phyloP scores from a whole-genome alignment of 306 rosid species.

The Ormosia semicastrata region DNA sequence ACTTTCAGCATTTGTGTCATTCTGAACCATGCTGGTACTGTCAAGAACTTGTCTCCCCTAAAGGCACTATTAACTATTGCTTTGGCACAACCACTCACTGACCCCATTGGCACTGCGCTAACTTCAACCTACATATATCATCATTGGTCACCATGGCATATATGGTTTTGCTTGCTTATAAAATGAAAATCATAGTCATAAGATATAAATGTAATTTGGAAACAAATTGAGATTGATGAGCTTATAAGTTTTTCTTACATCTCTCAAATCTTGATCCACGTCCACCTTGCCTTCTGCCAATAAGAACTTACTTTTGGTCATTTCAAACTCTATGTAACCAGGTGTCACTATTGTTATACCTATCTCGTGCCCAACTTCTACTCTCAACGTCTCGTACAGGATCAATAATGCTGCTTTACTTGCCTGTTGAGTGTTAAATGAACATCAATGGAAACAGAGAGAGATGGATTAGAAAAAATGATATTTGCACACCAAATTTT shows the following conservation, averaged over 20 bases:
- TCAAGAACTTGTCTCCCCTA: constrained; percentile 30
- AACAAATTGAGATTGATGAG: no score
- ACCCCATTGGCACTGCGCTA: constrained; percentile 31
- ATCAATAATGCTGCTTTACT: constrained; percentile 59
- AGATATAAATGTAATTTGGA: no score
- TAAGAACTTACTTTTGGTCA: constrained; percentile 55
- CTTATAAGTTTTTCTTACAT: constrained; percentile 36
- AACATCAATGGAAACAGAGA: no score
- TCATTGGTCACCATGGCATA: no score
- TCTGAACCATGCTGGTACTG: constrained; percentile 25
- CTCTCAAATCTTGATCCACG: constrained; percentile 54
- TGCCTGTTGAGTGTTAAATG: constrained; percentile 34
- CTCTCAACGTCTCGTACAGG: constrained; percentile 59
- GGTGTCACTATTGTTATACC: constrained; percentile 65
- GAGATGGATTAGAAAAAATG: no score
- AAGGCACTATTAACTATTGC: constrained; percentile 21
- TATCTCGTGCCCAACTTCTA: constrained; percentile 53
- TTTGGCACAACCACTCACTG: constrained; percentile 26
- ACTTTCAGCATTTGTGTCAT: constrained; percentile 18
- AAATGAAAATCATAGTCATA: no score
- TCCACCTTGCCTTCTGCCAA: constrained; percentile 31
- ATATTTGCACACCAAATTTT: no score
- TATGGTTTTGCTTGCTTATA: no score
- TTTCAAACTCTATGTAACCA: constrained; percentile 57
- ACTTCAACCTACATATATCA: background rate